Evolutionary conservation across 129 eudicot genomes (phyloP), one percentile per base, ranked within the genome.

Genomic region (Oenanthe sinensis): DNA sequence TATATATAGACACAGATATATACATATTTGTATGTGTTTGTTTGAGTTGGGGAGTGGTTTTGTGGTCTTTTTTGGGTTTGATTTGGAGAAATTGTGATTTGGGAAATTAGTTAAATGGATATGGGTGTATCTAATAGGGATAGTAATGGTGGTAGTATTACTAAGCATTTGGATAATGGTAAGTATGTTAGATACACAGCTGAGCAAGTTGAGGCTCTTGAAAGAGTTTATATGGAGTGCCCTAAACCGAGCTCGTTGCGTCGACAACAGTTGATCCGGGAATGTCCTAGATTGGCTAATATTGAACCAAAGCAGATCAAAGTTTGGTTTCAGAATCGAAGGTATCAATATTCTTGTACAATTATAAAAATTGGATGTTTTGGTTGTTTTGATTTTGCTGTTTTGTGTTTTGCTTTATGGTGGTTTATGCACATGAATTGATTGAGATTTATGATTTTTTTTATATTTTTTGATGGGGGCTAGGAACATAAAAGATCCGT

Each of bases 271-370:
- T 85, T 92, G 87, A 86, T 92, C 71, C 80, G 98, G 46, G 98
- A 92, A 48, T 92, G 93, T 80, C 98, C 93, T 60, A 90, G 89
- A 84, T 82, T 92, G 44, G 86, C 98, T 60, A 92, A 92, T 84
- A 88, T 92, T 74, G 98, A 92, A 62, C 96, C 98, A 30, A 92
- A 92, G 78, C 98, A 92, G 84, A 92, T 92, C 84, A 92, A 92
- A 92, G 98, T 92, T 60, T 92, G 98, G 98, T 92, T 92, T 77
- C 98, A 92, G 71, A 92, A 92, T 78, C 89, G 98, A 76, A 92
- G 98, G 98, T 92, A 49, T 74, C n/a, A 63, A 48, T 33, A 33
- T 33, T 33, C 72, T 30, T 33, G 26, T 24, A 24, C 67, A n/a
- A 58, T 58, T n/a, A 2, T 30, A 8, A 60, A 13, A 43, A 10